Evolutionary conservation across 345 rosid species (phyloP).

Genomic region (Citrus reticulata): DNA sequence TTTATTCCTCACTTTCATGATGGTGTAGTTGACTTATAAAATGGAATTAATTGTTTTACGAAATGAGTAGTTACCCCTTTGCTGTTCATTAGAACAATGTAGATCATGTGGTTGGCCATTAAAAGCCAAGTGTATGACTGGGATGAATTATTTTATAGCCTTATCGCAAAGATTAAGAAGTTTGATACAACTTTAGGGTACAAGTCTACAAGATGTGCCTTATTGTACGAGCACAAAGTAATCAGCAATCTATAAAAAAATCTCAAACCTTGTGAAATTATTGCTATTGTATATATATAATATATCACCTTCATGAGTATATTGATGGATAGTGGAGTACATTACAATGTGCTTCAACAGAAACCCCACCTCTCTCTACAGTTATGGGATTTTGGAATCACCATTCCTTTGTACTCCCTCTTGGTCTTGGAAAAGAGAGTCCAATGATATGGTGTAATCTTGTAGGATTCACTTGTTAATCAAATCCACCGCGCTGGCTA

Average conservation of each 20-base stretch:
- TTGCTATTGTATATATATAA: not conserved
- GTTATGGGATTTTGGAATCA: not conserved
- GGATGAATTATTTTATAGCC: not conserved
- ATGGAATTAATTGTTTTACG: not conserved
- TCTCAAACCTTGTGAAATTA: not conserved
- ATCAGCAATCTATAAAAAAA: constrained; percentile 11
- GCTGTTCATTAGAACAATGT: constrained; percentile 16
- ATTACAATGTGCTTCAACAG: constrained; percentile 29
- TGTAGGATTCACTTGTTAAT: not conserved
- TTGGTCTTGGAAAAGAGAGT: not conserved
- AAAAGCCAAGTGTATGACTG: constrained; percentile 5
- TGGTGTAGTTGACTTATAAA: constrained; percentile 22
- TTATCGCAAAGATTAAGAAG: constrained; percentile 8
- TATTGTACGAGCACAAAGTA: constrained; percentile 28
- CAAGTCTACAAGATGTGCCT: constrained; percentile 18
- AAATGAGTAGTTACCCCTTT: not conserved
- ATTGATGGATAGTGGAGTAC: constrained; percentile 11
- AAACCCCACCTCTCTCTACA: constrained; percentile 16
- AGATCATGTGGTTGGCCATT: constrained; percentile 32
- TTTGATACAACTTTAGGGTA: constrained; percentile 33
- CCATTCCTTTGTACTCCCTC: not conserved
- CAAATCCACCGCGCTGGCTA: not conserved
- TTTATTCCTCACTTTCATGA: constrained; percentile 7
- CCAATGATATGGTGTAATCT: not conserved
- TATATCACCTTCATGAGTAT: not conserved